Evolutionary conservation across 1,284 basidiomycete genomes (phyloP), one percentile per base, ranked within the genome.

Genomic region (Flammula alnicola): DNA sequence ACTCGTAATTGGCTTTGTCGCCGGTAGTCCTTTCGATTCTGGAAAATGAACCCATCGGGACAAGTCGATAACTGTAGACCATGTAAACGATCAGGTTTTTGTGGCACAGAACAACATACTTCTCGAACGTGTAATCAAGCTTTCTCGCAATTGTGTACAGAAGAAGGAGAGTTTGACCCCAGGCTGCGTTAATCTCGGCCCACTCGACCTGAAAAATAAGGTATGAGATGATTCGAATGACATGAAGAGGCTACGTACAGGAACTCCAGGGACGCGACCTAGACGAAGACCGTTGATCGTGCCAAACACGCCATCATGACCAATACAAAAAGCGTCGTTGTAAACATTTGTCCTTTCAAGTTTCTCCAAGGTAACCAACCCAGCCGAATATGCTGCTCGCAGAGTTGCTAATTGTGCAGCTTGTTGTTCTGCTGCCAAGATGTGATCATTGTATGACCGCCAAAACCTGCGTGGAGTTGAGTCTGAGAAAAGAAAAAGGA

Each of bases 181-280:
- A 98, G 3, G 97, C 97, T 4, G 97, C 97, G 65, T 99, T 99
- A 68, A 99, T 95, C 71, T 99, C 97, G 4, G 92, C 84, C 95
- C 96, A 99, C 64, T 98, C 96, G 22, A 99, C 93, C 81, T 91
- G 25, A 17, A 25, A n/a, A 26, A 38, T 33, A 60, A 0, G 63
- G 37, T 39, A 16, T 22, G 37, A 31, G 19, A 46, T 36, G 6
- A 35, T 7, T 9, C 26, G 20, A 33, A 38, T 32, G 42, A 19
- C 26, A n/a, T n/a, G 23, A 27, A 39, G 9, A 46, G 22, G 20
- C 33, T 22, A 72, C 82, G 33, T 60, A 90, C 88, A 12, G 84
- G 83, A 27, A 88, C 83, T 27, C 84, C 81, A 17, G 91, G 86
- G 8, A 95, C 82, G 52, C 95, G 81, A 1, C 97, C 97, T 11